Evolutionary conservation across 2,329 filamentous ascomycete species (phyloP).

Genomic region (Diaporthe citriasiana): DNA sequence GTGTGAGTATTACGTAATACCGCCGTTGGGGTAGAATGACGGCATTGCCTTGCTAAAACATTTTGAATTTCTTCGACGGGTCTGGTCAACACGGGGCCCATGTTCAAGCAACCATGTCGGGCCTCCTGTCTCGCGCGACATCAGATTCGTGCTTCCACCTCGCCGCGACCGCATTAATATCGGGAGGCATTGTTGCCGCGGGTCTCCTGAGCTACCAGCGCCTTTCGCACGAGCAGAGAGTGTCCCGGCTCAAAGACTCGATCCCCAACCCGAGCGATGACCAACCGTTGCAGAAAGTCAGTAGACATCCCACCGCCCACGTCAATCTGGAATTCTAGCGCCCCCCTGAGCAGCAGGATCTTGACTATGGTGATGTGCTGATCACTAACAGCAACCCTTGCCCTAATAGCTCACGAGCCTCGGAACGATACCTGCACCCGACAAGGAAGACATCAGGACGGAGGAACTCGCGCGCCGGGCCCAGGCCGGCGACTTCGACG

Average conservation of each 20-base stretch:
- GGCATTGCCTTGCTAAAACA: slow-evolving; percentile 24
- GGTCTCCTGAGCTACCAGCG: slow-evolving; percentile 74
- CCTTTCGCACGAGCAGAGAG: slow-evolving; percentile 66
- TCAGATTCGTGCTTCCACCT: slow-evolving; percentile 71
- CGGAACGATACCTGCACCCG: slow-evolving; percentile 63
- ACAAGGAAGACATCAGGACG: slow-evolving; percentile 74
- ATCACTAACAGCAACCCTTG: slow-evolving; percentile 42
- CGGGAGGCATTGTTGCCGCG: slow-evolving; percentile 72
- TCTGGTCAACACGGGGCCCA: neutral
- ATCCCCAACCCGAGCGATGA: slow-evolving; percentile 62
- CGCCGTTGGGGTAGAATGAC: slow-evolving; percentile 11
- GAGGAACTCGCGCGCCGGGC: slow-evolving; percentile 71
- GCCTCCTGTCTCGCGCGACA: slow-evolving; percentile 59
- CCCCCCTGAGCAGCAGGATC: slow-evolving; percentile 47
- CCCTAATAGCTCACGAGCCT: slow-evolving; percentile 70
- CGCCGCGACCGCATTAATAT: slow-evolving; percentile 77
- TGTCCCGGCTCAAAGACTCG: slow-evolving; percentile 71
- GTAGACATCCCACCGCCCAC: slow-evolving; percentile 28
- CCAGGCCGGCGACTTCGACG: slow-evolving; percentile 74
- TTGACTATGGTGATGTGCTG: slow-evolving; percentile 28
- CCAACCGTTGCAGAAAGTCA: slow-evolving; percentile 55
- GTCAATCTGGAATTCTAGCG: neutral
- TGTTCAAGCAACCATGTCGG: slow-evolving; percentile 53
- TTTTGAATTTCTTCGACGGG: slow-evolving; percentile 8
- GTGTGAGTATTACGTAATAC: slow-evolving; percentile 11